Conservation (phyloP, 495 filamentous ascomycete genomes). For the Aspergillus asperescens region DNA sequence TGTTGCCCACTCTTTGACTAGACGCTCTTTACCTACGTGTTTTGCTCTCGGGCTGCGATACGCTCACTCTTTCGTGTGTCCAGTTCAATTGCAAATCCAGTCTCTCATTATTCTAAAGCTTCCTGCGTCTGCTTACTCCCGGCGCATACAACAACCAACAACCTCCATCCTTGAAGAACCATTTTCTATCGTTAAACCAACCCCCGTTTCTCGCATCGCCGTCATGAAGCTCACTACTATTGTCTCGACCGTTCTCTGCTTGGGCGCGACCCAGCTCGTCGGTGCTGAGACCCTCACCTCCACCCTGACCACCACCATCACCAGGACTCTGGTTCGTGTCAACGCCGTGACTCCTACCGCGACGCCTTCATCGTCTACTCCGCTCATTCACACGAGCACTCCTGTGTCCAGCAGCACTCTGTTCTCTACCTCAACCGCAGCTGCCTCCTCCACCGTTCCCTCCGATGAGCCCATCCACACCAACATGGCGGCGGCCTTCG, state of each 20-base stretch:
- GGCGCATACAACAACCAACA: neutral
- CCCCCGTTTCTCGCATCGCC: neutral
- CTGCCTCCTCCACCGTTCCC: constrained; percentile 17
- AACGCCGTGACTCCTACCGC: constrained; percentile 12
- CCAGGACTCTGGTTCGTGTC: constrained; percentile 10
- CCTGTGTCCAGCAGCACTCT: constrained; percentile 12
- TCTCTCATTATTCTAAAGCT: constrained; percentile 15
- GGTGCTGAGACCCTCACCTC: constrained; percentile 13
- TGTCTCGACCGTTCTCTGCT: constrained; percentile 32
- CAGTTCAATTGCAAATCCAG: constrained; percentile 8
- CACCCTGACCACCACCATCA: constrained; percentile 10
- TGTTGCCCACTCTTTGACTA: constrained; percentile 18
- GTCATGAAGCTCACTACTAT: constrained; percentile 38
- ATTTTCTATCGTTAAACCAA: constrained; percentile 8
- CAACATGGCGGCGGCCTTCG: constrained; percentile 22
- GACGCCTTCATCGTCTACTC: constrained; percentile 2
- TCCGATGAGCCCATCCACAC: constrained; percentile 12
- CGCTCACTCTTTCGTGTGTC: constrained; percentile 28
- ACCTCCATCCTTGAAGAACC: neutral
- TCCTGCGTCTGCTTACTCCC: neutral
- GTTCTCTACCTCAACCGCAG: constrained; percentile 20
- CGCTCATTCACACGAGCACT: constrained; percentile 6
- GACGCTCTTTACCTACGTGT: constrained; percentile 22
- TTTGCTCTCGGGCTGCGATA: constrained; percentile 11
- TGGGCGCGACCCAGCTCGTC: constrained; percentile 21